Evolutionary conservation across 106 monocot genomes (phyloP).

Genomic region (Iris macrosiphon): DNA sequence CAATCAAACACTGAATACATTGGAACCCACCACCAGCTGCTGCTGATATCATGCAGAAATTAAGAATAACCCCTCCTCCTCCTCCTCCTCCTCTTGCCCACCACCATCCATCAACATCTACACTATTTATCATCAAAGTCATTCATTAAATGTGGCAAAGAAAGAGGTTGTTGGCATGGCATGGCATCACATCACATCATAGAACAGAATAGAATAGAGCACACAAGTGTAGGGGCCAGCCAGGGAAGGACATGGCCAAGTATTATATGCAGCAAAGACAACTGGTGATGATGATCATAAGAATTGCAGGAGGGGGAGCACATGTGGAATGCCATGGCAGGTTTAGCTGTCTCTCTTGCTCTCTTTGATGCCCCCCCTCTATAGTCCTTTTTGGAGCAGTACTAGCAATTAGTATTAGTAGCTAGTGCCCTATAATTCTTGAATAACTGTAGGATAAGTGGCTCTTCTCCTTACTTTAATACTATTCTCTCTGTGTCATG

Average conservation of each 20-base stretch:
- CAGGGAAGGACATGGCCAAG: neutral
- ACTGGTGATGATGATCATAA: constrained; percentile 31
- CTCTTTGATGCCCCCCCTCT: no score
- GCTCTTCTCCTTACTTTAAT: constrained; percentile 13
- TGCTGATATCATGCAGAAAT: no score
- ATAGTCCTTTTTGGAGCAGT: constrained; percentile 19
- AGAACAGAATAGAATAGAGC: neutral
- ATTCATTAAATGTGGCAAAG: neutral
- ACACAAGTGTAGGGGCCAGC: neutral
- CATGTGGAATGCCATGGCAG: constrained; percentile 35
- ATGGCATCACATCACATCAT: neutral
- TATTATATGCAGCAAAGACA: constrained; percentile 14
- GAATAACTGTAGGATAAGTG: constrained; percentile 14
- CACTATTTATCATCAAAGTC: neutral
- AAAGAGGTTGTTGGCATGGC: neutral
- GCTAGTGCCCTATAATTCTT: neutral
- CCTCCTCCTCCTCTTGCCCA: no score
- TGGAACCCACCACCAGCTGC: no score
- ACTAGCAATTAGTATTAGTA: neutral
- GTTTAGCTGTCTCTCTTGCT: constrained; percentile 26
- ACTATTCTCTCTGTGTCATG: constrained; percentile 24
- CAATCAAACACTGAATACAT: no score
- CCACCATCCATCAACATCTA: constrained; percentile 8
- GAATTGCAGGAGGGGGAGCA: constrained; percentile 18
- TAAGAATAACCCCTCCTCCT: no score